Evolutionary conservation across 2,329 filamentous ascomycete species (phyloP).

Genomic region (Alternaria novae-zelandiae): DNA sequence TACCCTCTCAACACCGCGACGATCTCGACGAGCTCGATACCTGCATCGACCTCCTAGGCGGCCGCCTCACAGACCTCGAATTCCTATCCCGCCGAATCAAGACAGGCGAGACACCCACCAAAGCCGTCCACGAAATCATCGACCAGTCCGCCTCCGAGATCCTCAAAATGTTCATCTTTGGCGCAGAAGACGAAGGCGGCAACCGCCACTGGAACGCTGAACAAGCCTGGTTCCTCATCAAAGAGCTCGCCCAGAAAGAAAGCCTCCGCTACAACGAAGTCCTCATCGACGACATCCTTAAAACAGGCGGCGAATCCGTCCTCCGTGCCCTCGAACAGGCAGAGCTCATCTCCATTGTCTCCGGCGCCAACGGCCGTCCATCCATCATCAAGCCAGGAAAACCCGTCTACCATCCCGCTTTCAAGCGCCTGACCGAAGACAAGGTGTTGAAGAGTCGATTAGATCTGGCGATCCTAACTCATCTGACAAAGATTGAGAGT

Average conservation of each 20-base stretch:
- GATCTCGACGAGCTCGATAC: conserved; percentile 77
- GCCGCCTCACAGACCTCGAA: conserved; percentile 93
- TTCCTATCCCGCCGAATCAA: conserved; percentile 90
- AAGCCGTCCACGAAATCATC: conserved; percentile 87
- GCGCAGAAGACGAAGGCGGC: conserved; percentile 58
- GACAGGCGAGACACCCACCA: conserved; percentile 79
- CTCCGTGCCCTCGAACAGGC: conserved; percentile 82
- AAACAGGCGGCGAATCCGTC: conserved; percentile 72
- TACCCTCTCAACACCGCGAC: conserved; percentile 55
- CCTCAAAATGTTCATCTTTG: conserved; percentile 86
- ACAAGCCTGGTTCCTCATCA: conserved; percentile 91
- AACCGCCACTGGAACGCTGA: conserved; percentile 76
- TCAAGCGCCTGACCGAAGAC: conserved; percentile 74
- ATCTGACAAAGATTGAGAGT: conserved; percentile 74
- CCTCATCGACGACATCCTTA: conserved; percentile 77
- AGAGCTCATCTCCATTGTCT: conserved; percentile 81
- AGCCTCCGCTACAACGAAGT: conserved; percentile 84
- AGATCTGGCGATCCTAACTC: conserved; percentile 68
- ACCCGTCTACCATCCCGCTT: conserved; percentile 86
- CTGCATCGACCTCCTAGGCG: conserved; percentile 82
- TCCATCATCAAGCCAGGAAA: conserved; percentile 79
- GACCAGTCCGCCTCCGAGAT: conserved; percentile 89
- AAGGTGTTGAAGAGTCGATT: conserved; percentile 78
- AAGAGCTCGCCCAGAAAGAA: conserved; percentile 72
- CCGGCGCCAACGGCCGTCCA: conserved; percentile 75